Evolutionary conservation across 129 eudicot species (phyloP).

Genomic region (Centella asiatica): DNA sequence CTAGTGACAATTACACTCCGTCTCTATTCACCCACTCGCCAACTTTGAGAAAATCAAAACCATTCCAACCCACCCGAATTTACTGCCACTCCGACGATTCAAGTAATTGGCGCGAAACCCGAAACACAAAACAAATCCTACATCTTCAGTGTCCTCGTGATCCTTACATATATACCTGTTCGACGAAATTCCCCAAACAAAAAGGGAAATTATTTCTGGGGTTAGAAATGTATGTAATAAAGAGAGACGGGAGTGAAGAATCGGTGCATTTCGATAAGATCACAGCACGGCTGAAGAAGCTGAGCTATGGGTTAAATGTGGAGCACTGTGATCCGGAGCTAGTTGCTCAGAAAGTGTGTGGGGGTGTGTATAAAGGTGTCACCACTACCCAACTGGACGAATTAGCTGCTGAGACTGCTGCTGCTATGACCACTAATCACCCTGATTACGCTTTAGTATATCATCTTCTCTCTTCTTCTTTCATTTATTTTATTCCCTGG

Average conservation of each 20-base stretch:
- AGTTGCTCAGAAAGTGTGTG: slow-evolving; percentile 88
- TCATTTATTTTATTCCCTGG: neutral
- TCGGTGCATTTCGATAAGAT: slow-evolving; percentile 90
- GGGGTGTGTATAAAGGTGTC: slow-evolving; percentile 89
- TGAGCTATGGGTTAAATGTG: slow-evolving; percentile 78
- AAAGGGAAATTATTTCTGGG: too few relatives aligned
- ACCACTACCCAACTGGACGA: slow-evolving; percentile 94
- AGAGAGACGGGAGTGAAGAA: slow-evolving; percentile 87
- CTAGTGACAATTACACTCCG: too few relatives aligned
- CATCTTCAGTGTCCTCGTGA: too few relatives aligned
- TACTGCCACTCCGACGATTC: too few relatives aligned
- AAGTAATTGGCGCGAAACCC: too few relatives aligned
- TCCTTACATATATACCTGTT: too few relatives aligned
- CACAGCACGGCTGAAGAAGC: slow-evolving; percentile 86
- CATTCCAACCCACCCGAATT: too few relatives aligned
- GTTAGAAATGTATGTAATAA: slow-evolving; percentile 95
- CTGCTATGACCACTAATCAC: slow-evolving; percentile 92
- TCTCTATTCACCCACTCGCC: too few relatives aligned
- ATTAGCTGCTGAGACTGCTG: slow-evolving; percentile 95
- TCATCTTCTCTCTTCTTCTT: neutral
- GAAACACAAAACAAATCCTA: too few relatives aligned
- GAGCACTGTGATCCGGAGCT: slow-evolving; percentile 91
- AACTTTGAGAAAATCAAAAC: too few relatives aligned
- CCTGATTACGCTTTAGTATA: slow-evolving; percentile 91
- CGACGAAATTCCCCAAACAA: too few relatives aligned